phyloP scores from a whole-genome alignment of 2,329 filamentous ascomycete genomes.

The Cyphellophora europaea region DNA sequence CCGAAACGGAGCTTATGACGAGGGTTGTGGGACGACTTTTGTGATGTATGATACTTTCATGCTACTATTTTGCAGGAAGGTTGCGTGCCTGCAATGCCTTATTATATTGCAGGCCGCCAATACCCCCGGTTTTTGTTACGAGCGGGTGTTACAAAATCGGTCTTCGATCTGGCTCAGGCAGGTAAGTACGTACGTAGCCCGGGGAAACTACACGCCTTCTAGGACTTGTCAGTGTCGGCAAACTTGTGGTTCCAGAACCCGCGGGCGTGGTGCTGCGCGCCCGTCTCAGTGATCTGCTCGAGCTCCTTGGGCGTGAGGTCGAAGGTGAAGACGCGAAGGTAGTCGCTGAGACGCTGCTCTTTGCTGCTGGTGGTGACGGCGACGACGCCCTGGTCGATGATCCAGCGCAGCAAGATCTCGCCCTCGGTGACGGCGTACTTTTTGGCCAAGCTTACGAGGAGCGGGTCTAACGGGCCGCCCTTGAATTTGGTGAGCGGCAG shows the following conservation, averaged over 20 bases:
- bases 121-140: no score
- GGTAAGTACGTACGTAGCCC: no score
- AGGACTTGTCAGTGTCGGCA: slow-evolving; percentile 30
- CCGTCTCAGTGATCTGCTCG: slow-evolving; percentile 39
- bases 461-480: slow-evolving; percentile 45
- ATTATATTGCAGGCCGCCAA: no score
- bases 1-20: no score
- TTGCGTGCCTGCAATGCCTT: no score
- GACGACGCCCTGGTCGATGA: slow-evolving; percentile 50
- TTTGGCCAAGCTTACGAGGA: slow-evolving; percentile 43
- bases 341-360: slow-evolving; percentile 50
- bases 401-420: slow-evolving; percentile 51
- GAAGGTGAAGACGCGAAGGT: slow-evolving; percentile 47
- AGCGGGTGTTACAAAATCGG: no score
- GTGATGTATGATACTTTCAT: no score
- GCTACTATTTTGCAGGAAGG: no score
- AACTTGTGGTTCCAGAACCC: slow-evolving; percentile 44
- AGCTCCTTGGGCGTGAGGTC: slow-evolving; percentile 51
- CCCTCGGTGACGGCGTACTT: slow-evolving; percentile 52
- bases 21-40: no score
- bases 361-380: slow-evolving; percentile 53
- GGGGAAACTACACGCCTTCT: no score
- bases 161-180: no score
- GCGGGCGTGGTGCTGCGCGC: slow-evolving; percentile 41
- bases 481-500: slow-evolving; percentile 44